Evolutionary conservation across 179 eudicot genomes (phyloP).

Genomic region (Silene noctiflora): DNA sequence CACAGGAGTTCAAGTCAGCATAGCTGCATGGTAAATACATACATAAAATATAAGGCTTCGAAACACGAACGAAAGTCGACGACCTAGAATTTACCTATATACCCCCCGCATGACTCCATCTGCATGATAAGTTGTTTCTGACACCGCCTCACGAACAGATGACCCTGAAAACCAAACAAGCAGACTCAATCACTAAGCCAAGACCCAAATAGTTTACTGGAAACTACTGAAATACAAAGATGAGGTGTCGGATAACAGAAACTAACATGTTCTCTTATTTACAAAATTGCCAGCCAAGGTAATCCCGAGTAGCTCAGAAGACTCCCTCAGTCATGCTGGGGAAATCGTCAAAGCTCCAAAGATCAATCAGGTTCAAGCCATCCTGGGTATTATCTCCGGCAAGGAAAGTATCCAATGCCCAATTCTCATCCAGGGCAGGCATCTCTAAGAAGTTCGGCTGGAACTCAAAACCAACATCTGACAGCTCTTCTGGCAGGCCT

Average conservation of each 20-base stretch:
- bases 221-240: not conserved
- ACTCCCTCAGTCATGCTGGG: constrained; percentile 38
- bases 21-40: constrained; percentile 13
- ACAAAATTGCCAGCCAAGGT: constrained; percentile 34
- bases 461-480: constrained; percentile 46
- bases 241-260: constrained; percentile 6
- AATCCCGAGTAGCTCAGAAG: constrained; percentile 33
- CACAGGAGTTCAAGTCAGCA: constrained; percentile 22
- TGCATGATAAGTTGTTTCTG: constrained; percentile 2
- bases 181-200: constrained; percentile 16
- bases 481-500: constrained; percentile 11
- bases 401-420: constrained; percentile 69
- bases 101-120: constrained; percentile 28
- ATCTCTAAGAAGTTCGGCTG: constrained; percentile 56
- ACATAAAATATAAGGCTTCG: constrained; percentile 18
- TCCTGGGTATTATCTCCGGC: constrained; percentile 45
- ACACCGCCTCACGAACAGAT: constrained; percentile 11
- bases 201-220: not conserved
- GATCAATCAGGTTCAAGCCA: constrained; percentile 38
- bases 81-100: constrained; percentile 29
- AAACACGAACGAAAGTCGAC: not conserved
- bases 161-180: constrained; percentile 27
- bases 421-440: constrained; percentile 58
- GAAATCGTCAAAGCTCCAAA: constrained; percentile 80
- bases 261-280: constrained; percentile 48